These are phyloP conservation scores for Isatis lusitanica DNA, from an alignment of 441 rosid species.

Conservation along the genomic window DNA sequence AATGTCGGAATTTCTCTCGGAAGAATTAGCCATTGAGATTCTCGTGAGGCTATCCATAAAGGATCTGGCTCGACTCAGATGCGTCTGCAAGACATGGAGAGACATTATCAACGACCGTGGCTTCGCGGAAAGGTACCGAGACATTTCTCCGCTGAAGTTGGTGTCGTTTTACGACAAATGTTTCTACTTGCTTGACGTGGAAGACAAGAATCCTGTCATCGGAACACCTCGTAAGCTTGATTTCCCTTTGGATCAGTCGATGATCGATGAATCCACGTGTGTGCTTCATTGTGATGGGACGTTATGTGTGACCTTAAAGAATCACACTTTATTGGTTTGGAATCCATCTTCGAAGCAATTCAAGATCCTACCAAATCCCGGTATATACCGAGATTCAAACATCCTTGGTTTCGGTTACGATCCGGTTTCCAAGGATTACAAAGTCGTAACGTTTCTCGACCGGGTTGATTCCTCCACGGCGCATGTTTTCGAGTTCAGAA, in stretches of 20 bases:
- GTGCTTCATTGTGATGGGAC: constrained; percentile 34
- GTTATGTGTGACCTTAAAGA: constrained; percentile 32
- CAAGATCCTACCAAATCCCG: constrained; percentile 31
- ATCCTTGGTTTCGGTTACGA: constrained; percentile 34
- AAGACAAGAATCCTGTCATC: background rate
- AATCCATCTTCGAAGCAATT: constrained; percentile 27
- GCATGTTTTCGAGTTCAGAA: constrained; percentile 15
- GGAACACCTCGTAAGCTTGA: background rate
- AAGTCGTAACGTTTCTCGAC: constrained; percentile 31
- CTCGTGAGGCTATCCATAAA: constrained; percentile 24
- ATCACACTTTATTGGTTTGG: constrained; percentile 26
- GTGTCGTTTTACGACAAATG: constrained; percentile 17
- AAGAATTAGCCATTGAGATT: constrained; percentile 29
- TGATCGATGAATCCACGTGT: constrained; percentile 27
- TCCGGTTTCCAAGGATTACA: constrained; percentile 22
- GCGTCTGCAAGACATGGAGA: constrained; percentile 37
- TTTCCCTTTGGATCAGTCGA: constrained; percentile 19
- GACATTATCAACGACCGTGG: constrained; percentile 9
- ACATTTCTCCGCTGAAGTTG: constrained; percentile 10
- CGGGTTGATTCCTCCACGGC: constrained; percentile 17
- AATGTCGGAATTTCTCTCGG: constrained; percentile 28
- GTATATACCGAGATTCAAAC: constrained; percentile 15
- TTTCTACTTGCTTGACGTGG: constrained; percentile 34
- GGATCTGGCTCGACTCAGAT: constrained; percentile 29
- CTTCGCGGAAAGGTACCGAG: background rate